Evolutionary conservation across 2,329 filamentous ascomycete species (phyloP), one percentile per base, ranked within the genome.

Genomic region (Fusarium sp.): DNA sequence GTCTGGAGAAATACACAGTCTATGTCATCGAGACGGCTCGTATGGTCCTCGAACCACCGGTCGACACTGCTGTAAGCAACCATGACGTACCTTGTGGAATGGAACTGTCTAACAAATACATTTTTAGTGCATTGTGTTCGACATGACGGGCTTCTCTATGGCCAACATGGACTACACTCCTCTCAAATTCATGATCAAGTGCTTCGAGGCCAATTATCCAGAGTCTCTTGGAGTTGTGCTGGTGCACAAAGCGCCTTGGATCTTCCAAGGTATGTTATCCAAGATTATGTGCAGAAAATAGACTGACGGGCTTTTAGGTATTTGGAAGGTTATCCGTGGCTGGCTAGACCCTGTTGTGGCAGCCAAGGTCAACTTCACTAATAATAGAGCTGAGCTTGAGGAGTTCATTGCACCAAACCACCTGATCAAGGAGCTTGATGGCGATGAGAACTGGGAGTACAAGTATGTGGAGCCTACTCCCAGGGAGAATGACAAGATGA

Each of bases 131-230:
- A 87, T 99, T 64, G 80, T 99, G 42, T 99, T 99, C 73, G 95
- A 99, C 75, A 94, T 99, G 92, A 96, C 91, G 7, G 87, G 89
- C 62, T 98, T 98, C 76, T 91, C 91, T 15, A 83, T 98, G 80
- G 90, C 93, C 13, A 99, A 99, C 77, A 98, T 99, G 95, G 95
- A 99, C 76, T 98, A 98, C 75, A 87, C 91, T 0, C 94, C 95
- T 1, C 92, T 99, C 54, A 99, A 97, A 73, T 99, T 98, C 79
- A 97, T 99, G 90, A 97, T 99, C 77, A 96, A 97, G 77, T 97
- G 93, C 76, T 99, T 99, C 73, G 95, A 99, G 79, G 95, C 95
- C 58, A 98, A 99, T 75, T 99, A 98, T 70, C 95, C 95, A 1
- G 95, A 99, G 76, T 94, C 88, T 43, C 83, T 99, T 1, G 95